A percentile compares a stretch with the other conserved stretches of the same genome.
Evolutionary conservation across 2,329 filamentous ascomycete species (phyloP).

Genomic region (Tympanopsis confertula): DNA sequence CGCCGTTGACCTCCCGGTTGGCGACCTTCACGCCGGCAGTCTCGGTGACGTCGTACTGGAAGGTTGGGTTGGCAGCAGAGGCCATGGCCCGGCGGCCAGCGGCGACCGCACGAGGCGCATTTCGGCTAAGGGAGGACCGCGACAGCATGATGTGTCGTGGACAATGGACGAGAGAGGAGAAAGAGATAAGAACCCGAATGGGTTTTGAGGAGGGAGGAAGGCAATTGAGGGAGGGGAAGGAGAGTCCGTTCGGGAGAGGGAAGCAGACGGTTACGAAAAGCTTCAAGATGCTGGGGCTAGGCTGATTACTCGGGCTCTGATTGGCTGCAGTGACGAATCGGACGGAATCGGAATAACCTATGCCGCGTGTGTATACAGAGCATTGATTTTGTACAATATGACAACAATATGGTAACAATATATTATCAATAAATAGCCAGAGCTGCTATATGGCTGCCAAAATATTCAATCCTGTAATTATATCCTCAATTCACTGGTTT

Average conservation of each 20-base stretch:
- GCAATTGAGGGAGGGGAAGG: not conserved
- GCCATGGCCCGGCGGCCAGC: not conserved
- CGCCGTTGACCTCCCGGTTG: slow-evolving; percentile 76
- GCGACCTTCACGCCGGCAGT: slow-evolving; percentile 84
- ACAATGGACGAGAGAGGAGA: not conserved
- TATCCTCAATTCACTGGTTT: no score
- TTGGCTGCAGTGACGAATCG: slow-evolving; percentile 1
- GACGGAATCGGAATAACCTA: slow-evolving; percentile 1
- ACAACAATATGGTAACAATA: no score
- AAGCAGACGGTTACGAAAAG: not conserved
- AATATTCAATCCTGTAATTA: no score
- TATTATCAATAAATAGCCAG: no score
- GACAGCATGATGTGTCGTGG: not conserved
- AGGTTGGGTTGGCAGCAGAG: not conserved
- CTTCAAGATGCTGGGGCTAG: slow-evolving; percentile 1
- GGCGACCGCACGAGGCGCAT: slow-evolving; percentile 1
- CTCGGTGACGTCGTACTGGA: slow-evolving; percentile 67
- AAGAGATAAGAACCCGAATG: not conserved
- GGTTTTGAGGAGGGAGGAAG: not conserved
- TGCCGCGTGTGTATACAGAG: no score
- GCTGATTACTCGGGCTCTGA: not conserved
- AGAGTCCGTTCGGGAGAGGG: not conserved
- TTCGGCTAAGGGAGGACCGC: slow-evolving; percentile 1
- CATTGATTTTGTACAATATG: no score
- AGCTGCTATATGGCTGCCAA: no score